Percentiles rank a stretch among this genome's conserved stretches.
Conservation (phyloP, 192 early-diverging fungal genomes). For the Backusella morwellensis region DNA sequence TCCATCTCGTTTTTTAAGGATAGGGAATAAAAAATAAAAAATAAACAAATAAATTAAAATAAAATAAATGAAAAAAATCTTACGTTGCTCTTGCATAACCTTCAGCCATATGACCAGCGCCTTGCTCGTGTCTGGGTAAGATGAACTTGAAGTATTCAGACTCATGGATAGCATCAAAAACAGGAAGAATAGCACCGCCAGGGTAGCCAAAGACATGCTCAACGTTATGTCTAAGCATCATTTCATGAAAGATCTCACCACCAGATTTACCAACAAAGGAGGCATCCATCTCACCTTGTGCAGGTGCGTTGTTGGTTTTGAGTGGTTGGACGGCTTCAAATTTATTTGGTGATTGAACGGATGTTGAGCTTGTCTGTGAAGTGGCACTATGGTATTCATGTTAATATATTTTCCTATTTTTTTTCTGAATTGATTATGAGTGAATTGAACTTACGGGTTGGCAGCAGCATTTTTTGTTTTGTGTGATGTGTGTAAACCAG, state of each 20-base stretch:
- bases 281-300: slow-evolving; percentile 51
- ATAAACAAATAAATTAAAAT: background rate
- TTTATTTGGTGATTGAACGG: background rate
- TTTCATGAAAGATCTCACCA: slow-evolving; percentile 98
- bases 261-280: slow-evolving; percentile 96
- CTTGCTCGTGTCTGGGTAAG: slow-evolving; percentile 96
- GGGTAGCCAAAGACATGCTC: slow-evolving; percentile 98
- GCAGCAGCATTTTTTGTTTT: slow-evolving; percentile 2
- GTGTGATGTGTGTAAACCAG: slow-evolving; percentile 1
- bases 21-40: background rate
- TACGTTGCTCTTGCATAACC: slow-evolving; percentile 92
- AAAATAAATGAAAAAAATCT: slow-evolving; percentile 6
- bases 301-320: background rate
- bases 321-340: slow-evolving; percentile 12
- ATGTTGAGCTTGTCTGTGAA: background rate
- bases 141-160: slow-evolving; percentile 95
- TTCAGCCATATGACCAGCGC: slow-evolving; percentile 98
- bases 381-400: background rate
- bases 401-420: background rate
- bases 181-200: slow-evolving; percentile 97
- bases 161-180: slow-evolving; percentile 98
- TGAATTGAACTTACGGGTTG: slow-evolving; percentile 10
- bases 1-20: background rate
- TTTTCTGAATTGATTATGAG: background rate
- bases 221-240: slow-evolving; percentile 94